phyloP scores from a whole-genome alignment of 2,329 filamentous ascomycete genomes.

The Monilinia aucupariae region DNA sequence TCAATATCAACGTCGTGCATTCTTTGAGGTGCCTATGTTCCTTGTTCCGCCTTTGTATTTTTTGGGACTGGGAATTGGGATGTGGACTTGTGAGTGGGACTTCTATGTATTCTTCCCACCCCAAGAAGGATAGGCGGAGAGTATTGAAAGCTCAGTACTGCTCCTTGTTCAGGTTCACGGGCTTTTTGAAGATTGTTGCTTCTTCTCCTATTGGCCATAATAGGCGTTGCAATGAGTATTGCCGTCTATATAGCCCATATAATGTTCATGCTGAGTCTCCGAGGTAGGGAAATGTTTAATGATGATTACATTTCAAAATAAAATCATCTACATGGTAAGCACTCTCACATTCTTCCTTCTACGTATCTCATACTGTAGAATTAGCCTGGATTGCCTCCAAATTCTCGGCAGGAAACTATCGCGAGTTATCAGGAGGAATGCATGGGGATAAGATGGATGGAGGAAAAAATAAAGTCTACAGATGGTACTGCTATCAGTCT shows the following conservation, averaged over 20 bases:
- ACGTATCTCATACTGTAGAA: slow-evolving; percentile 44
- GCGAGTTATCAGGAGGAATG: slow-evolving; percentile 56
- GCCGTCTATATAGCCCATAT: background rate
- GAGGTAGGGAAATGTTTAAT: slow-evolving; percentile 50
- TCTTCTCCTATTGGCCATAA: background rate
- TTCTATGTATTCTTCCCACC: background rate
- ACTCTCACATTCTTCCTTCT: background rate
- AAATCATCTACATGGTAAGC: slow-evolving; percentile 17
- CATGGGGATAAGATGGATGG: slow-evolving; percentile 59
- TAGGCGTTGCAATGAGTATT: background rate
- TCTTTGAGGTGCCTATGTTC: slow-evolving; percentile 23
- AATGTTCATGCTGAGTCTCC: slow-evolving; percentile 8
- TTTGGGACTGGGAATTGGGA: slow-evolving; percentile 54
- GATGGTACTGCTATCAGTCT: slow-evolving; percentile 63
- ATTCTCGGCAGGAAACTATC: slow-evolving; percentile 62
- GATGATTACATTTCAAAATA: slow-evolving; percentile 17
- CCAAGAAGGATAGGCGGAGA: too few species aligned
- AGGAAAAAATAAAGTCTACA: slow-evolving; percentile 52
- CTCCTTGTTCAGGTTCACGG: background rate
- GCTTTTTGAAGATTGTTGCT: too few species aligned
- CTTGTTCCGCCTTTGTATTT: slow-evolving; percentile 56
- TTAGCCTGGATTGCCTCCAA: slow-evolving; percentile 70
- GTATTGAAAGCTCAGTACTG: slow-evolving; percentile 1
- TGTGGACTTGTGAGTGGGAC: slow-evolving; percentile 47
- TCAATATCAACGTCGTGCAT: slow-evolving; percentile 19